Conservation (phyloP, 202 grass and related monocot genomes). For the Zizania palustris region DNA sequence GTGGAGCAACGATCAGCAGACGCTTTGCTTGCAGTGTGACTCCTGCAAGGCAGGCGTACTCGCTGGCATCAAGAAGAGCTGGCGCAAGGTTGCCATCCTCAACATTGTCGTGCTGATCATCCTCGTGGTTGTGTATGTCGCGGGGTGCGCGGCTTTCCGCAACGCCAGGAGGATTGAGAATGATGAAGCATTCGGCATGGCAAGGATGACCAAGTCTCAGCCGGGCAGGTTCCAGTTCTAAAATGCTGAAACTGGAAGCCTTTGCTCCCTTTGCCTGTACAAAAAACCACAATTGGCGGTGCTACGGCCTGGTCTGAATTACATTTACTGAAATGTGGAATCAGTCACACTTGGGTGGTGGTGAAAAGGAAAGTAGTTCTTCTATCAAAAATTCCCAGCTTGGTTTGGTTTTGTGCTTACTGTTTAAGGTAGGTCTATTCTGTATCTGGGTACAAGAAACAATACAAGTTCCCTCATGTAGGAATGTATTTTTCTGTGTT, state of each 20-base stretch:
- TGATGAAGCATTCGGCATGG: slow-evolving; percentile 65
- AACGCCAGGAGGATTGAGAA: slow-evolving; percentile 82
- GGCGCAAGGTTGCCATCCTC: slow-evolving; percentile 92
- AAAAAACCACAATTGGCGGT: slow-evolving; percentile 40
- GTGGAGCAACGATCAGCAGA: slow-evolving; percentile 84
- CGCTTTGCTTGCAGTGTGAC: slow-evolving; percentile 66
- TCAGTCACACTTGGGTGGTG: slow-evolving; percentile 30
- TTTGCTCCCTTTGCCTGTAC: slow-evolving; percentile 42
- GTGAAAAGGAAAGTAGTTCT: slow-evolving; percentile 19
- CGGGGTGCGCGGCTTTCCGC: slow-evolving; percentile 79
- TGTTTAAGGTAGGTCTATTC: slow-evolving; percentile 47
- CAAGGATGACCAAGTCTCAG: slow-evolving; percentile 71
- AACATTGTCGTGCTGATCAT: slow-evolving; percentile 94
- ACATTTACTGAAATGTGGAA: slow-evolving; percentile 43
- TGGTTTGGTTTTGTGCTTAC: slow-evolving; percentile 44
- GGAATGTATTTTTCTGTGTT: slow-evolving; percentile 34
- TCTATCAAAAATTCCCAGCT: slow-evolving; percentile 20
- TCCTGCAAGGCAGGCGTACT: slow-evolving; percentile 95
- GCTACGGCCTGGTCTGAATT: slow-evolving; percentile 20
- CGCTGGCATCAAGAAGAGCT: slow-evolving; percentile 81
- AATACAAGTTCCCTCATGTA: slow-evolving; percentile 29
- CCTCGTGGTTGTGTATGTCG: slow-evolving; percentile 80
- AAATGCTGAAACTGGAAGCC: neutral
- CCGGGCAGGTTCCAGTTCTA: slow-evolving; percentile 86
- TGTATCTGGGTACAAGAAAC: slow-evolving; percentile 38